Evolutionary conservation across 1,139 yeast genomes (phyloP), one percentile per base, ranked within the genome.

Genomic region (Hyphopichia pseudoburtonii): DNA sequence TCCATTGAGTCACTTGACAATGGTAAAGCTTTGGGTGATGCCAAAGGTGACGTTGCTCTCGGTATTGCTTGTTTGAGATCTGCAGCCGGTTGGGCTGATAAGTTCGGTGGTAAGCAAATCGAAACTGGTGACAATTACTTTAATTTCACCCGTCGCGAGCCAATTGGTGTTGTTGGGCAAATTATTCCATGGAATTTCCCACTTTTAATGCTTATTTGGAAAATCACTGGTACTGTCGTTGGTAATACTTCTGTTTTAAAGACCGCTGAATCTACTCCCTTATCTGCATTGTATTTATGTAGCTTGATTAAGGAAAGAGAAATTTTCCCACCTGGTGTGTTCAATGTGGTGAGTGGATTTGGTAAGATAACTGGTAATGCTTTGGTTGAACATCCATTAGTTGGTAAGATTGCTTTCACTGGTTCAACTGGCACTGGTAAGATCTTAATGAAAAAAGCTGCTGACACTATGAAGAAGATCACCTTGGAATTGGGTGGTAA

Each of bases 1-100:
- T 65, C 78, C 30, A 74, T 82, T 46, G 89, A 82, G 63, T 73
- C 86, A 17, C 64, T 81, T 61, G 88, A 82, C 54, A 80, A 82
- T 44, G 89, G 89, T 54, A 82, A 82, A 61, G 77, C 86, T 33
- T 63, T 78, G 47, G 66, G 68, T 42, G 68, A 70, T 54, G 50
- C 51, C 11, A 44, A 41, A 25, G 44, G 45, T 8, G 90, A 83
- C 51, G 66, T 82, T 27, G 70, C 56, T 14, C 73, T 77, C 47
- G 66, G 77, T 39, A 63, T 74, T 47, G 70, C 66, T 39, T 75
- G 75, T 46, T 65, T 78, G 59, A 70, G 78, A 50, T 81, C 81
- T 58, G 80, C 75, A 48, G 89, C 86, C 30, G 88, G 89, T 15
- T 80, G 81, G 74, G 80, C 86, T 30, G 90, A 83, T 60, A 82